Evolutionary conservation across 768 basidiomycete species (phyloP).

Genomic region (Zangia roseola): DNA sequence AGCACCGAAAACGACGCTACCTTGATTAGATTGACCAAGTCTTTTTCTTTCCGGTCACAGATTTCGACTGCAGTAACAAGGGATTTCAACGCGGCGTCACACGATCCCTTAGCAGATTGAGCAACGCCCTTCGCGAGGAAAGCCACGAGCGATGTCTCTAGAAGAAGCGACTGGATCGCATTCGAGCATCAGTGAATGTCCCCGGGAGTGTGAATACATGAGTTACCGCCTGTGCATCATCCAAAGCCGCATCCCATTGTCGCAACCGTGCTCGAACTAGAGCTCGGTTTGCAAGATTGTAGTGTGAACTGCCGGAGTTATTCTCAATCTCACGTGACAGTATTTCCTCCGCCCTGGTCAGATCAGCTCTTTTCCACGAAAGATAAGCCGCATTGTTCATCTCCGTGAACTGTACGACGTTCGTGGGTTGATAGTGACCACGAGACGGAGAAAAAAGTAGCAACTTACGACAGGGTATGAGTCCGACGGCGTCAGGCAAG

Average conservation of each 20-base stretch:
- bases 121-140: slow-evolving; percentile 8
- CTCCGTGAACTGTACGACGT: slow-evolving; percentile 11
- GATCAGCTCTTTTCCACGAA: slow-evolving; percentile 5
- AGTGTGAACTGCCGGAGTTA: neutral
- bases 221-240: slow-evolving; percentile 13
- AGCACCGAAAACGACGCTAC: neutral
- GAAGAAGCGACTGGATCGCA: slow-evolving; percentile 5
- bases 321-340: slow-evolving; percentile 15
- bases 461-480: slow-evolving; percentile 5
- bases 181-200: neutral
- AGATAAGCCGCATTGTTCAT: slow-evolving; percentile 9
- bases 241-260: slow-evolving; percentile 11
- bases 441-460: neutral
- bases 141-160: slow-evolving; percentile 7
- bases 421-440: neutral
- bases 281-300: slow-evolving; percentile 13
- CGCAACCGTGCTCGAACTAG: slow-evolving; percentile 8
- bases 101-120: neutral
- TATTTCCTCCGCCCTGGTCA: slow-evolving; percentile 10
- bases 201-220: neutral
- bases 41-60: slow-evolving; percentile 1
- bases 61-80: slow-evolving; percentile 2
- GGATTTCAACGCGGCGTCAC: neutral
- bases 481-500: neutral
- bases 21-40: slow-evolving; percentile 12